Evolutionary conservation across 306 rosid genomes (phyloP).

Genomic region (Sesbania bispinosa): DNA sequence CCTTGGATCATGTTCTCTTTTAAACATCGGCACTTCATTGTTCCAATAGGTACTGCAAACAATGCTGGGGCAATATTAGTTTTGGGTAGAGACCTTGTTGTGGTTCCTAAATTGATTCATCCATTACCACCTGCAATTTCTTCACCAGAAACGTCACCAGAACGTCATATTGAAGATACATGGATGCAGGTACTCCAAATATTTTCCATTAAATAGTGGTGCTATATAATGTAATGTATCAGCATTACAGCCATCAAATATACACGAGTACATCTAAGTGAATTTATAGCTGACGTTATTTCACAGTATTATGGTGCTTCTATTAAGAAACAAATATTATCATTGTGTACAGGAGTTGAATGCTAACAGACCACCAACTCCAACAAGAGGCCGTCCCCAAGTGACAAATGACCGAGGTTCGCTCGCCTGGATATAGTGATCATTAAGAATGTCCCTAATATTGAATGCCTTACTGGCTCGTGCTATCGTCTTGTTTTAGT

Average conservation of each 20-base stretch:
- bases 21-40: constrained; percentile 21
- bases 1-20: constrained; percentile 1
- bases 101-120: constrained; percentile 95
- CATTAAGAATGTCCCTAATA: constrained; percentile 24
- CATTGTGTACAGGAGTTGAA: constrained; percentile 69
- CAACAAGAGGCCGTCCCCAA: constrained; percentile 99
- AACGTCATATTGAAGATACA: constrained; percentile 93
- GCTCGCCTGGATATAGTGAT: constrained; percentile 88
- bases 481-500: constrained; percentile 54
- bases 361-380: constrained; percentile 98
- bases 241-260: neutral
- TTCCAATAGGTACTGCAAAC: constrained; percentile 85
- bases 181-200: constrained; percentile 92
- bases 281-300: constrained; percentile 9
- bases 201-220: neutral
- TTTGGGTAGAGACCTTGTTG: constrained; percentile 97
- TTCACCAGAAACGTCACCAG: constrained; percentile 95
- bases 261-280: neutral
- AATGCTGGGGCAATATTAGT: constrained; percentile 98
- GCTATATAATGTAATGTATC: neutral
- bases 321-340: neutral
- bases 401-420: constrained; percentile 89
- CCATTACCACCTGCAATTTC: constrained; percentile 96
- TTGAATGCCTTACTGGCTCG: constrained; percentile 39
- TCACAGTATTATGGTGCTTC: neutral